A percentile compares a stretch with the other conserved stretches of the same genome.
phyloP scores from a whole-genome alignment of 129 eudicot genomes.

The Artemisia annua region DNA sequence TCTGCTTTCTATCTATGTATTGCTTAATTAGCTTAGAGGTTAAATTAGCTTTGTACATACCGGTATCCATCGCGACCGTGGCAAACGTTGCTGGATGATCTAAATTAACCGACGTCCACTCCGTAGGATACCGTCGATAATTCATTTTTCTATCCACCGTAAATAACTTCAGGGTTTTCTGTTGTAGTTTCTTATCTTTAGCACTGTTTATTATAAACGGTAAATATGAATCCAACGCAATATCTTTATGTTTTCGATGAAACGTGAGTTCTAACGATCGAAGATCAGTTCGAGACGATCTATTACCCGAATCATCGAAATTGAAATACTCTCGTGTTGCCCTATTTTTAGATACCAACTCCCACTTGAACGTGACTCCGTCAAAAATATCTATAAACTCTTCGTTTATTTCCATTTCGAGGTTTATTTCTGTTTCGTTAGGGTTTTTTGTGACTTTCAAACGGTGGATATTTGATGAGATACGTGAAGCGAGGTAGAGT shows the following conservation, averaged over 20 bases:
- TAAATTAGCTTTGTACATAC: background rate
- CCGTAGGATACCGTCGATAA: slow-evolving; percentile 1
- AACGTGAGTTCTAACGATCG: slow-evolving; percentile 41
- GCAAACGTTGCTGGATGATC: slow-evolving; percentile 49
- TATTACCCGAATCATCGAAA: background rate
- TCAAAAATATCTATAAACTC: slow-evolving; percentile 31
- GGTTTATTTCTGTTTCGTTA: slow-evolving; percentile 32
- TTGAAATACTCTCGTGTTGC: slow-evolving; percentile 12
- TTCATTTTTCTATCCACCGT: slow-evolving; percentile 33
- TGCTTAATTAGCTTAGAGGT: too few relatives aligned
- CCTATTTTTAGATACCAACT: slow-evolving; percentile 25
- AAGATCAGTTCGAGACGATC: slow-evolving; percentile 5
- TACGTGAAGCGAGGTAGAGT: slow-evolving; percentile 48
- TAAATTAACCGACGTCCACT: slow-evolving; percentile 49
- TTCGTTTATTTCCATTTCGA: slow-evolving; percentile 41
- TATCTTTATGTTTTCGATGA: slow-evolving; percentile 33
- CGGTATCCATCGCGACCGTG: slow-evolving; percentile 50
- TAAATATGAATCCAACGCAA: slow-evolving; percentile 40
- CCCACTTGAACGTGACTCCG: slow-evolving; percentile 37
- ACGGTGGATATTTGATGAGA: slow-evolving; percentile 41
- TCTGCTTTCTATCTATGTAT: too few relatives aligned
- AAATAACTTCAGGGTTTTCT: slow-evolving; percentile 44
- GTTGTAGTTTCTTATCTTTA: slow-evolving; percentile 33
- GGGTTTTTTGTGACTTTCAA: slow-evolving; percentile 43
- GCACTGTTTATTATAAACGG: slow-evolving; percentile 40